Evolutionary conservation across 139 green algal species (phyloP), one percentile per base, ranked within the genome.

Genomic region (Picochlorum sp.): DNA sequence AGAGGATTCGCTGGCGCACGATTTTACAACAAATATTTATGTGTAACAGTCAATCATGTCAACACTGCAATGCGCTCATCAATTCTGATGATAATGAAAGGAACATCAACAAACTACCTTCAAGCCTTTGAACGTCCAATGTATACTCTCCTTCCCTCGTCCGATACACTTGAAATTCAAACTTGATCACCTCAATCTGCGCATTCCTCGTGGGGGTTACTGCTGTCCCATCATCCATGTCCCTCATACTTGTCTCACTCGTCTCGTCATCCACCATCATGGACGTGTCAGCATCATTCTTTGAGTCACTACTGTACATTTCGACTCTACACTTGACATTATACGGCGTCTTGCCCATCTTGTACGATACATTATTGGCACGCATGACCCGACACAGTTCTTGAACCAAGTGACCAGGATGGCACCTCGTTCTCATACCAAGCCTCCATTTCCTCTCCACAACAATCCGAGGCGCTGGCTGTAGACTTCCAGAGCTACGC

Each of bases 131-230:
- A 23, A 98, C 66, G 75, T 99, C 94, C 1, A 99, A 71, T 6
- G 89, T 61, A 71, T 96, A 99, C 70, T 97, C 88, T 11, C 93
- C 88, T 24, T 98, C 92, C 44, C 86, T 72, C 32, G 93, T 59
- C 57, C 94, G 94, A 79, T 98, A 98, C 73, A 99, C 78, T 82
- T 97, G 90, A 20, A 85, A 67, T 79, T 97, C 92, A 68, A 97
- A 95, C 69, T 95, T 95, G 44, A 93, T 65, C 49, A 54, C 75
- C 59, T 20, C 45, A 64, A 66, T 72, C 45, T 45, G 41, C 58
- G n/a, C 4, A 14, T 7, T 30, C 7, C 8, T 59, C n/a, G 51
- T 38, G 14, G 51, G 8, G 8, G 8, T 1, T 0, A 11, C 34
- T 41, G 8, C 34, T 41, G 34, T 9, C 34, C 34, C 34, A 41